These are phyloP conservation scores for Cordyceps farinosa DNA, from an alignment of 2,329 filamentous ascomycete genomes.

Conservation along the genomic window DNA sequence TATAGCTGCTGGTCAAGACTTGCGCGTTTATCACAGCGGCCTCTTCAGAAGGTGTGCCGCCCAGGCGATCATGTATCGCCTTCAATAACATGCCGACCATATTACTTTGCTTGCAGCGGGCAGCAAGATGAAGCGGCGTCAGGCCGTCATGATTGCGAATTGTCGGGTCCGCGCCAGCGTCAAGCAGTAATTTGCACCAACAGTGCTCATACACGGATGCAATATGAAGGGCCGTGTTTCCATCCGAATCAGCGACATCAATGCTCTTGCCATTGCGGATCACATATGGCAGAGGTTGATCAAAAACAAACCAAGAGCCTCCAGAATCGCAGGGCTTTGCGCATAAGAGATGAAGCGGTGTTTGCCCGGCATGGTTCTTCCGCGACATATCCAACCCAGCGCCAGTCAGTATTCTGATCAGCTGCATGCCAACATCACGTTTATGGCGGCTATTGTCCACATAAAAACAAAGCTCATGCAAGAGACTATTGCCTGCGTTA, in stretches of 20 bases:
- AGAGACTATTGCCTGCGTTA: constrained; percentile 3
- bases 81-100: constrained; percentile 30
- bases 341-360: constrained; percentile 11
- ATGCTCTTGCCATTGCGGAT: background rate
- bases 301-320: background rate
- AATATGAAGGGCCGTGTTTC: constrained; percentile 10
- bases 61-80: background rate
- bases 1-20: background rate
- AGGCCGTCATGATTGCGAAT: constrained; percentile 31
- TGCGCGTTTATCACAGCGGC: constrained; percentile 3
- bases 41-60: background rate
- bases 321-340: background rate
- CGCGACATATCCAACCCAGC: background rate
- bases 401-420: background rate
- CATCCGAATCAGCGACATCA: background rate
- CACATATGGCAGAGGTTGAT: background rate
- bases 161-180: constrained; percentile 34
- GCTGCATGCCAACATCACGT: background rate
- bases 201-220: background rate
- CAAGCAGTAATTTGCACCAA: constrained; percentile 28
- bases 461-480: constrained; percentile 1
- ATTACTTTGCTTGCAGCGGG: constrained; percentile 32
- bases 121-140: constrained; percentile 39
- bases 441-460: background rate
- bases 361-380: background rate